phyloP scores from a whole-genome alignment of 371 early-diverging fungal species.

The Enteropsectra breve region DNA sequence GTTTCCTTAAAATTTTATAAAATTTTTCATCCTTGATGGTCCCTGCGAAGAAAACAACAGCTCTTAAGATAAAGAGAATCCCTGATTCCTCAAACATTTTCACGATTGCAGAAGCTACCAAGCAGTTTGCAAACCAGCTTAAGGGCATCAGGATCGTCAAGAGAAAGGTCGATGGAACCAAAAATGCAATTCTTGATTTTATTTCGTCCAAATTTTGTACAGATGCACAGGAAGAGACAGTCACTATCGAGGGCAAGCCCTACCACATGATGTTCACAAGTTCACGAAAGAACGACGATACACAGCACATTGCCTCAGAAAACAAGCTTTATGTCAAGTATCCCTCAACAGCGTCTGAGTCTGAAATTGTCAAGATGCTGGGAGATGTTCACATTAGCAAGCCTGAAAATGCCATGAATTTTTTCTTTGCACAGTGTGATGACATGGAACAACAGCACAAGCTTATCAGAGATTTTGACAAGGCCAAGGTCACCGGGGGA shows the following conservation, averaged over 20 bases:
- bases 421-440: slow-evolving; percentile 18
- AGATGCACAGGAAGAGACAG: not conserved
- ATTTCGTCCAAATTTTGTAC: not conserved
- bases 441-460: slow-evolving; percentile 7
- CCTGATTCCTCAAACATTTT: not conserved
- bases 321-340: slow-evolving; percentile 29
- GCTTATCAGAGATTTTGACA: slow-evolving; percentile 1
- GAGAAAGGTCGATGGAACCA: not conserved
- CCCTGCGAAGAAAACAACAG: not conserved
- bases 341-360: not conserved
- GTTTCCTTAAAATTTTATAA: no score
- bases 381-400: slow-evolving; percentile 4
- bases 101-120: not conserved
- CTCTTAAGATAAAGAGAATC: not conserved
- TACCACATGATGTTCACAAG: not conserved
- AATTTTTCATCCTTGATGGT: no score
- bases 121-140: not conserved
- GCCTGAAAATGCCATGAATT: slow-evolving; percentile 11
- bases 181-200: not conserved
- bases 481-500: not conserved
- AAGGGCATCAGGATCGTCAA: not conserved
- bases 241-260: not conserved
- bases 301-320: slow-evolving; percentile 1
- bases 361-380: slow-evolving; percentile 5
- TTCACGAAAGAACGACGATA: not conserved